Percentiles rank a stretch among this genome's conserved stretches.
Evolutionary conservation across 257 asterid species (phyloP).

Genomic region (Vinca minor): DNA sequence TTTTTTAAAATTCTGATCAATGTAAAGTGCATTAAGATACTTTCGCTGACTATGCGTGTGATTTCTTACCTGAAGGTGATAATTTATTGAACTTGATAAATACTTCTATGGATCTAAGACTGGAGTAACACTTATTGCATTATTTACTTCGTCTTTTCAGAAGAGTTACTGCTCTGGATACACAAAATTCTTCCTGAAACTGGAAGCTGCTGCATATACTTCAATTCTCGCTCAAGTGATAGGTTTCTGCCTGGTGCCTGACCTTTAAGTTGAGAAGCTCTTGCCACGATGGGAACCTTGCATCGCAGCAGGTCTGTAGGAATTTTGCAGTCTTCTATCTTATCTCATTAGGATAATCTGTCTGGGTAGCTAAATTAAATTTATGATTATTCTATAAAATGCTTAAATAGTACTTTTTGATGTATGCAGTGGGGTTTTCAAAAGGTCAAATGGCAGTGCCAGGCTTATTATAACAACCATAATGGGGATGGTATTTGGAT

Average conservation of each 20-base stretch:
- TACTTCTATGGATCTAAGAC: not conserved
- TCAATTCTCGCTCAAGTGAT: constrained; percentile 35
- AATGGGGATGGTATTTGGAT: constrained; percentile 90
- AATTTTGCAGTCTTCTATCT: not conserved
- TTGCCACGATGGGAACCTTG: constrained; percentile 63
- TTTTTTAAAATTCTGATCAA: not conserved
- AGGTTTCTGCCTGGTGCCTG: constrained; percentile 34
- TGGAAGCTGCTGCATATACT: constrained; percentile 28
- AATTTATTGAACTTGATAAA: not conserved
- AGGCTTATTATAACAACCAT: constrained; percentile 70
- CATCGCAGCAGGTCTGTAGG: constrained; percentile 72
- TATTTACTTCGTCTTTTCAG: constrained; percentile 9
- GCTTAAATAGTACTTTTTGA: constrained; percentile 17
- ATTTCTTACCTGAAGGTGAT: not conserved
- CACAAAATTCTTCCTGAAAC: constrained; percentile 16
- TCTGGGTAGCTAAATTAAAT: not conserved
- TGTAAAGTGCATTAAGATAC: no score
- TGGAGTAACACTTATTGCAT: not conserved
- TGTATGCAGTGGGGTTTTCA: constrained; percentile 64
- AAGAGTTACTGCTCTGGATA: constrained; percentile 34
- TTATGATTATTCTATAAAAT: constrained; percentile 6
- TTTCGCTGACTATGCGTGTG: not conserved
- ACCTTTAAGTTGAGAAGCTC: constrained; percentile 52
- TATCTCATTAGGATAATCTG: not conserved
- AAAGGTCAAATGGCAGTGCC: constrained; percentile 61